phyloP scores from a whole-genome alignment of 1,139 yeast species.

The Pichia norvegensis region DNA sequence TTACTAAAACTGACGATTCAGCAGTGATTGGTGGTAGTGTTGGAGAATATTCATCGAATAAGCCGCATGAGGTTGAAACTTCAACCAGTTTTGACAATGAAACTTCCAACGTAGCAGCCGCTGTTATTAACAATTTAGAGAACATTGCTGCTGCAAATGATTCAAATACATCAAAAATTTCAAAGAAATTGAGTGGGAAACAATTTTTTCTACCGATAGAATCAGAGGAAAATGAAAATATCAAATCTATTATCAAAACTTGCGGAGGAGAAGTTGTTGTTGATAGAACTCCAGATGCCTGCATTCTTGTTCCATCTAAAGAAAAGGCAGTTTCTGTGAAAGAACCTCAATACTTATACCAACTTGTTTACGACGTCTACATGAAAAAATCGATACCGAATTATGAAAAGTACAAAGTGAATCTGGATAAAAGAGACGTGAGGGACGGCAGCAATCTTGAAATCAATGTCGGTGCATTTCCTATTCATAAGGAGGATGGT shows the following conservation, averaged over 20 bases:
- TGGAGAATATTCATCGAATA: background rate
- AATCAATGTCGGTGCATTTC: slow-evolving; percentile 21
- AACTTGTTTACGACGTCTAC: slow-evolving; percentile 18
- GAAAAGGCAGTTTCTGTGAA: slow-evolving; percentile 10
- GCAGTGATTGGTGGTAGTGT: slow-evolving; percentile 9
- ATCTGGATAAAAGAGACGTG: background rate
- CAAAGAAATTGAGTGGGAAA: slow-evolving; percentile 9
- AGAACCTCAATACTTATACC: slow-evolving; percentile 18
- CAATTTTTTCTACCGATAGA: slow-evolving; percentile 17
- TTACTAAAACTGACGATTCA: slow-evolving; percentile 4
- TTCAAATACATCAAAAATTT: background rate
- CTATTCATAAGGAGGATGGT: slow-evolving; percentile 4
- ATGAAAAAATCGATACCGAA: slow-evolving; percentile 12
- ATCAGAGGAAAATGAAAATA: slow-evolving; percentile 14
- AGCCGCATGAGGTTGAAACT: background rate
- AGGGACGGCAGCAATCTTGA: slow-evolving; percentile 5
- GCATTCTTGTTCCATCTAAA: slow-evolving; percentile 17
- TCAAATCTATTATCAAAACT: slow-evolving; percentile 16
- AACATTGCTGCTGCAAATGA: background rate
- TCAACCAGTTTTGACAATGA: background rate
- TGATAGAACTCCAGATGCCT: slow-evolving; percentile 6
- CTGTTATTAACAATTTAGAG: background rate
- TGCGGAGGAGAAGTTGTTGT: slow-evolving; percentile 20
- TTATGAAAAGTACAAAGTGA: slow-evolving; percentile 15
- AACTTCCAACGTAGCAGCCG: background rate